Evolutionary conservation across 805 yeast species (phyloP).

Genomic region (Pachysolen tannophilus): DNA sequence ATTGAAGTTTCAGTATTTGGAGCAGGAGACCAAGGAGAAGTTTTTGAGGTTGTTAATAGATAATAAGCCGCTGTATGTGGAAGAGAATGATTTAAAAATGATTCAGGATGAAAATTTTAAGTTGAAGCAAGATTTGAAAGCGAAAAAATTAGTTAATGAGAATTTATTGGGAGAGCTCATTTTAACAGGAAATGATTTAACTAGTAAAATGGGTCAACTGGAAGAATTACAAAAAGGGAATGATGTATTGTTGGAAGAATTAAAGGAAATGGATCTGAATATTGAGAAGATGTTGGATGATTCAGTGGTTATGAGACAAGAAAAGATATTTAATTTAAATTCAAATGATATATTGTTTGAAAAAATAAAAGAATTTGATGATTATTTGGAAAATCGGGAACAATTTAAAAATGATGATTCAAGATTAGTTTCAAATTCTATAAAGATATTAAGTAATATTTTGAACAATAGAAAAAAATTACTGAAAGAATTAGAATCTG

Average conservation of each 20-base stretch:
- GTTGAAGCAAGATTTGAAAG: constrained; percentile 20
- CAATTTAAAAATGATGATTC: too few species aligned
- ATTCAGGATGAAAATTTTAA: constrained; percentile 1
- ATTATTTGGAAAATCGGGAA: constrained; percentile 3
- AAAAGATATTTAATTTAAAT: constrained; percentile 9
- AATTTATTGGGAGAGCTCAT: constrained; percentile 15
- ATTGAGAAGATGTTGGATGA: constrained; percentile 14
- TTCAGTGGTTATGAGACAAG: background rate
- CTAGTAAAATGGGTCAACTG: constrained; percentile 21
- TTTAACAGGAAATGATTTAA: constrained; percentile 20
- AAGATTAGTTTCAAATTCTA: too few species aligned
- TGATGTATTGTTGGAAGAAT: constrained; percentile 18
- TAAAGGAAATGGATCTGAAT: constrained; percentile 19
- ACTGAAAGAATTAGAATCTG: too few species aligned
- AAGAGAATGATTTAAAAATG: constrained; percentile 9
- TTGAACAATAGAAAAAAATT: too few species aligned
- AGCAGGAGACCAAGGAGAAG: constrained; percentile 64
- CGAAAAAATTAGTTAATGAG: constrained; percentile 16
- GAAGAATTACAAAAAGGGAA: constrained; percentile 20
- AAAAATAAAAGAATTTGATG: constrained; percentile 5
- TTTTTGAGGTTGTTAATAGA: constrained; percentile 46
- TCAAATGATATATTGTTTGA: constrained; percentile 8
- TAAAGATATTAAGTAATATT: too few species aligned
- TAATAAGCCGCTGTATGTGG: constrained; percentile 14
- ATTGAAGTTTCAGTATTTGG: constrained; percentile 57